These are phyloP conservation scores for Phytophthora boehmeriae DNA, from an alignment of 352 stramenopile species.

Conservation along the genomic window DNA sequence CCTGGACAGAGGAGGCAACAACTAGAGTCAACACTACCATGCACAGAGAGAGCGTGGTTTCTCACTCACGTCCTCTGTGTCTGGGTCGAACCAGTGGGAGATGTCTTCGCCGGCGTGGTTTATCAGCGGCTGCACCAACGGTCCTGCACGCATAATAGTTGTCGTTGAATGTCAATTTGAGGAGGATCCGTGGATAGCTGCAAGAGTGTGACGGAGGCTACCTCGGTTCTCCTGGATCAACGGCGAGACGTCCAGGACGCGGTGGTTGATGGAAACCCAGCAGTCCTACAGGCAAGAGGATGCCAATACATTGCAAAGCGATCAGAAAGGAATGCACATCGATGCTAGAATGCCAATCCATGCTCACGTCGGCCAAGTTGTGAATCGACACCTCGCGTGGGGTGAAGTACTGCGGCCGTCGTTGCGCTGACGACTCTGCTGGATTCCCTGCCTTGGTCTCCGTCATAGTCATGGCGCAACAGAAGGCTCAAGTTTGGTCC, in stretches of 20 bases:
- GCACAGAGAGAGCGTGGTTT: background rate
- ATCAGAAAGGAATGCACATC: background rate
- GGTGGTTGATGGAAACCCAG: constrained; percentile 76
- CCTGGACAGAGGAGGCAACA: constrained; percentile 27
- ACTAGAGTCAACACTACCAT: background rate
- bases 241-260: constrained; percentile 84
- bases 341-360: background rate
- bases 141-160: constrained; percentile 33
- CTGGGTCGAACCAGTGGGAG: constrained; percentile 91
- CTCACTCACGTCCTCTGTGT: constrained; percentile 63
- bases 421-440: too few species aligned
- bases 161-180: background rate
- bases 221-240: constrained; percentile 73
- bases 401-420: constrained; percentile 64
- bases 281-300: constrained; percentile 57
- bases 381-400: constrained; percentile 78
- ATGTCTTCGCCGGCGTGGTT: constrained; percentile 88
- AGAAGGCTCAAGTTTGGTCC: too few species aligned
- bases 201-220: constrained; percentile 7
- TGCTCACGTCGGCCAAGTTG: constrained; percentile 78
- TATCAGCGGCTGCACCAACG: constrained; percentile 84
- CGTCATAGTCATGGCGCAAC: constrained; percentile 20
- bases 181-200: background rate
- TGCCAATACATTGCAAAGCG: background rate
- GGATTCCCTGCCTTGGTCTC: constrained; percentile 8